phyloP scores from a whole-genome alignment of 2,329 filamentous ascomycete genomes.

The Penicillium freii region DNA sequence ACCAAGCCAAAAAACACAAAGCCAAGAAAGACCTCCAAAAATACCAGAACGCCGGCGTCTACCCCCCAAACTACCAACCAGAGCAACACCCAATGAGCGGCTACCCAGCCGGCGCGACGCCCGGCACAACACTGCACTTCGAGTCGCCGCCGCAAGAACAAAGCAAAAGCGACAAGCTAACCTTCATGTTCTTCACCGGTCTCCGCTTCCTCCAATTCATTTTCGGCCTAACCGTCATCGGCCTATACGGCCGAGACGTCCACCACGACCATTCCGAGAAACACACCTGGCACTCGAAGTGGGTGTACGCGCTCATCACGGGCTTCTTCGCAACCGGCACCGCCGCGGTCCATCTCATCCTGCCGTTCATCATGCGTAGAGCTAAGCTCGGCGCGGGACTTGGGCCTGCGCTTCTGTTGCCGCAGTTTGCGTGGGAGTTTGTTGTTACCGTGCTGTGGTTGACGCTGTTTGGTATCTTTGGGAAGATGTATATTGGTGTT shows the following conservation, averaged over 20 bases:
- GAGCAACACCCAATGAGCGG: constrained; percentile 21
- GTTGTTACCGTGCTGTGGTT: constrained; percentile 77
- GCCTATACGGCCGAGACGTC: constrained; percentile 73
- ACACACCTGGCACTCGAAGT: constrained; percentile 62
- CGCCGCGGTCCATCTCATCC: constrained; percentile 63
- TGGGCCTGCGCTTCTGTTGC: constrained; percentile 36
- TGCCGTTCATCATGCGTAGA: constrained; percentile 48
- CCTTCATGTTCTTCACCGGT: constrained; percentile 31
- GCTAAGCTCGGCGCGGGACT: constrained; percentile 24
- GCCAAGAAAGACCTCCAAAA: constrained; percentile 25
- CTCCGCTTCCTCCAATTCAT: constrained; percentile 76
- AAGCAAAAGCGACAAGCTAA: constrained; percentile 10
- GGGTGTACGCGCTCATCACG: constrained; percentile 75
- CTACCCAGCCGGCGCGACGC: constrained; percentile 21
- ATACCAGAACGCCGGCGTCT: constrained; percentile 17
- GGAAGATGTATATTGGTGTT: constrained; percentile 72
- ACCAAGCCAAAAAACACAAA: constrained; percentile 33
- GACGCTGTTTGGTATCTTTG: constrained; percentile 79
- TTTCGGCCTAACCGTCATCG: constrained; percentile 72
- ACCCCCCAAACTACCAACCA: constrained; percentile 16
- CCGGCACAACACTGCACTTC: constrained; percentile 18
- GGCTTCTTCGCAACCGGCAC: constrained; percentile 65
- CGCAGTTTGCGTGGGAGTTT: constrained; percentile 65
- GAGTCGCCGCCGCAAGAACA: constrained; percentile 11
- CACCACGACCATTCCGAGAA: constrained; percentile 43